Conservation (phyloP, 1,284 basidiomycete species). For the Cystobasidium sp. region DNA sequence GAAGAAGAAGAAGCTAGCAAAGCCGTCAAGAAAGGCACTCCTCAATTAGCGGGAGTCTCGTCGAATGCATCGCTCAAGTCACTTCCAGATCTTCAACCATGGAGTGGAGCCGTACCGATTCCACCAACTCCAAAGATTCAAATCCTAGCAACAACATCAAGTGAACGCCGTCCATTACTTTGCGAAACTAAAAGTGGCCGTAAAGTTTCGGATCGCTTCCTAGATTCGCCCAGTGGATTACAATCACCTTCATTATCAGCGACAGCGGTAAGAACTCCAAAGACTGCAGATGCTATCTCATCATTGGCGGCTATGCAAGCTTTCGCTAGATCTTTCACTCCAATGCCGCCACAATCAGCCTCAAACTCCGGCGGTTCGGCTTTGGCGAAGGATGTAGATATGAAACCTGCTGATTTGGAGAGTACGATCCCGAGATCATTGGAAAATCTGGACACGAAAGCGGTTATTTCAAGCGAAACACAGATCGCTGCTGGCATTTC, state of each 20-base stretch:
- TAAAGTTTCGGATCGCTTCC: slow-evolving; percentile 8
- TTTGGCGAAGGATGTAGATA: background rate
- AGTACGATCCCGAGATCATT: too few species aligned
- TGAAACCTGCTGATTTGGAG: background rate
- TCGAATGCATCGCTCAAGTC: background rate
- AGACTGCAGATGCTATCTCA: slow-evolving; percentile 35
- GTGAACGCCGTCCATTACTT: slow-evolving; percentile 13
- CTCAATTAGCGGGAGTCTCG: background rate
- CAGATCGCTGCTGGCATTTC: too few species aligned
- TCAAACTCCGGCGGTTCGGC: too few species aligned
- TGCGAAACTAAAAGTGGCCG: slow-evolving; percentile 17
- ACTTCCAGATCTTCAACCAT: background rate
- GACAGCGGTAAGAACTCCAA: slow-evolving; percentile 11
- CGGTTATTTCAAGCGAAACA: too few species aligned
- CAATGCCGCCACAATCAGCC: background rate
- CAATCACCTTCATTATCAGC: background rate
- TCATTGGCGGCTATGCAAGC: slow-evolving; percentile 33
- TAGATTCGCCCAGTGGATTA: background rate
- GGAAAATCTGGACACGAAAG: too few species aligned
- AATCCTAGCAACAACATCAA: slow-evolving; percentile 3
- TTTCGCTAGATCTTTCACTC: slow-evolving; percentile 21
- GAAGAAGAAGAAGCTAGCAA: background rate
- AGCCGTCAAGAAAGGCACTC: background rate
- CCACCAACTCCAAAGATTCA: slow-evolving; percentile 23
- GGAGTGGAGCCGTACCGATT: background rate